Percentiles rank a stretch among this genome's conserved stretches.
Evolutionary conservation across 352 stramenopile genomes (phyloP).

Genomic region (Globisporangium barbulae): DNA sequence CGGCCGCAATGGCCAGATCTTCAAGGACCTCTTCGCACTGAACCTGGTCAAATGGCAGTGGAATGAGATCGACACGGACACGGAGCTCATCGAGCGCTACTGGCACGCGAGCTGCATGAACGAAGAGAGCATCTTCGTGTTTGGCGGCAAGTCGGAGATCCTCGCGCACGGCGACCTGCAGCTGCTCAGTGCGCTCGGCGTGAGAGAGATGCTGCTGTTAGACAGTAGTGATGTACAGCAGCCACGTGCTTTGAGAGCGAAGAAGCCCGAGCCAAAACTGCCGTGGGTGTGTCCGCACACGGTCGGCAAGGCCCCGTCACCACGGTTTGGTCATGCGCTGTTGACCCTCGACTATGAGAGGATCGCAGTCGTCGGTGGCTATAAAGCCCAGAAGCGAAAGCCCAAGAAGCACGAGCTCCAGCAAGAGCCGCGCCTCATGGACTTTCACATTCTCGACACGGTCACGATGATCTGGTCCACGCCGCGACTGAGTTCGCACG

Average conservation of each 20-base stretch:
- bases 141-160: conserved; percentile 62
- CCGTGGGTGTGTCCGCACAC: conserved; percentile 41
- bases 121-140: conserved; percentile 45
- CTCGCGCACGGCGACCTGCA: conserved; percentile 50
- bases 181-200: conserved; percentile 17
- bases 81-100: conserved; percentile 32
- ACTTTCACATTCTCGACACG: conserved; percentile 48
- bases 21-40: conserved; percentile 48
- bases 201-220: conserved; percentile 2
- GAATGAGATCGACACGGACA: conserved; percentile 31
- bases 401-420: conserved; percentile 4
- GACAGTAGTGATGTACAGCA: neutral
- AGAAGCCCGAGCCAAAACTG: conserved; percentile 11
- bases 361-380: conserved; percentile 35
- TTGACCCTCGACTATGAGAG: conserved; percentile 39
- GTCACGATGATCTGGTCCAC: conserved; percentile 48
- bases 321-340: conserved; percentile 47
- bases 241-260: neutral
- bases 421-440: conserved; percentile 22
- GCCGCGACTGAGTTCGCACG: conserved; percentile 37
- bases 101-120: conserved; percentile 38
- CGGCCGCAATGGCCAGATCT: conserved; percentile 46
- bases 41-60: conserved; percentile 50
- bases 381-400: conserved; percentile 19
- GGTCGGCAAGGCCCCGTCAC: conserved; percentile 44